A percentile compares a stretch with the other conserved stretches of the same genome.
Conservation (phyloP, 352 stramenopile genomes). For the Aphanomyces astaci region DNA sequence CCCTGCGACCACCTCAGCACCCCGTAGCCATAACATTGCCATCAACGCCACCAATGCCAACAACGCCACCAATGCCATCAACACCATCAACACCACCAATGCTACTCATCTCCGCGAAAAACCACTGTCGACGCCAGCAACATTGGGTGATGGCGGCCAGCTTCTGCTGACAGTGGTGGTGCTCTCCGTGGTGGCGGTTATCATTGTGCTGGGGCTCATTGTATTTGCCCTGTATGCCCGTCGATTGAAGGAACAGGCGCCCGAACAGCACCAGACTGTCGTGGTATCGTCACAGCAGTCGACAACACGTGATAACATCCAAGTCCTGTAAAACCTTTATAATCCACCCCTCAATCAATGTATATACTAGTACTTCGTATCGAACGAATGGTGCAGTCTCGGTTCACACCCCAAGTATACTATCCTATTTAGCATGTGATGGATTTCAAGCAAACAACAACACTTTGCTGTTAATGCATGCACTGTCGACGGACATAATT, state of each 20-base stretch:
- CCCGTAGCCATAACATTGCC: background rate
- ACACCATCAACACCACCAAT: constrained; percentile 34
- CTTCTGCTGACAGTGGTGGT: constrained; percentile 9
- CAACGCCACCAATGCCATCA: constrained; percentile 25
- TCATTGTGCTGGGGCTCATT: constrained; percentile 55
- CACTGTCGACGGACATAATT: too few species aligned
- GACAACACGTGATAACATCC: background rate
- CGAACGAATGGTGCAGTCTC: too few species aligned
- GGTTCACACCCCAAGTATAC: too few species aligned
- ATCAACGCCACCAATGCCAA: constrained; percentile 16
- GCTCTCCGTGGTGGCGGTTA: constrained; percentile 24
- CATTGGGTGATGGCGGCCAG: background rate
- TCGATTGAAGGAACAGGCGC: background rate
- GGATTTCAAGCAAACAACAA: too few species aligned
- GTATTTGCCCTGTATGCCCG: constrained; percentile 35
- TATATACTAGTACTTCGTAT: too few species aligned
- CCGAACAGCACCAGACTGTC: background rate
- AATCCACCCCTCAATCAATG: too few species aligned
- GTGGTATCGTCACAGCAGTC: background rate
- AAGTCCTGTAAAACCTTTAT: constrained; percentile 16
- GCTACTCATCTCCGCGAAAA: background rate
- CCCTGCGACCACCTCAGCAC: background rate
- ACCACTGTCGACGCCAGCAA: background rate
- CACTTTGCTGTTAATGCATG: too few species aligned
- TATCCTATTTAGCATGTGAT: too few species aligned